Evolutionary conservation across 805 yeast genomes (phyloP).

Genomic region (Nakazawaea laoshanensis): DNA sequence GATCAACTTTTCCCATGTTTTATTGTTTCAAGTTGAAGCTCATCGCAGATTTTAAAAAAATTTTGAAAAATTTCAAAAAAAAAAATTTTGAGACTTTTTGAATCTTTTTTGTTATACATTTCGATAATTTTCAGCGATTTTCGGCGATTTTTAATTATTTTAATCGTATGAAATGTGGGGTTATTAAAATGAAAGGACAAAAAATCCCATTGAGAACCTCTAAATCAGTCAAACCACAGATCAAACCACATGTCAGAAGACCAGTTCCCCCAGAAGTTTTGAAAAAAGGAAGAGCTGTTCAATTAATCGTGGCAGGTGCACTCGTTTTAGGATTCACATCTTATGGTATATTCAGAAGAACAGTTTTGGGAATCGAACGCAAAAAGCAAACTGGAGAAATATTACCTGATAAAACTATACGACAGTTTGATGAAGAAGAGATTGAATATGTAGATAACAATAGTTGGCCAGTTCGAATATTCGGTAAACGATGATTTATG

Average conservation of each 20-base stretch:
- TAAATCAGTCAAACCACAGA: no score
- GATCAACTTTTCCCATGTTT: slow-evolving; percentile 54
- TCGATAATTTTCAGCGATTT: no score
- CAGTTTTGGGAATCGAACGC: slow-evolving; percentile 31
- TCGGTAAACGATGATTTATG: slow-evolving; percentile 28
- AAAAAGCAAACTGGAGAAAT: slow-evolving; percentile 36
- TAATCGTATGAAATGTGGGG: no score
- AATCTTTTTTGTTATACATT: no score
- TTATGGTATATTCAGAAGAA: slow-evolving; percentile 22
- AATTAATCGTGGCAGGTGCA: slow-evolving; percentile 23
- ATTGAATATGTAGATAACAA: slow-evolving; percentile 25
- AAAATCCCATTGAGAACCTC: no score
- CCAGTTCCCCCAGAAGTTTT: slow-evolving; percentile 16
- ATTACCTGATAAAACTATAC: slow-evolving; percentile 33
- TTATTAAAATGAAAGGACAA: no score
- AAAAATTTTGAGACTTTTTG: slow-evolving; percentile 4
- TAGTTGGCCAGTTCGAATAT: slow-evolving; percentile 30
- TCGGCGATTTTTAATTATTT: no score
- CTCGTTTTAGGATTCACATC: slow-evolving; percentile 21
- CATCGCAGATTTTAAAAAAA: no score
- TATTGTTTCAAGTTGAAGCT: not conserved
- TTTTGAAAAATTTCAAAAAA: slow-evolving; percentile 4
- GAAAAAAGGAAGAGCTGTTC: slow-evolving; percentile 15
- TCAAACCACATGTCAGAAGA: not conserved
- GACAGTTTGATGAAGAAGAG: slow-evolving; percentile 35